Evolutionary conservation across 257 asterid species (phyloP).

Genomic region (Scutellaria baicalensis): DNA sequence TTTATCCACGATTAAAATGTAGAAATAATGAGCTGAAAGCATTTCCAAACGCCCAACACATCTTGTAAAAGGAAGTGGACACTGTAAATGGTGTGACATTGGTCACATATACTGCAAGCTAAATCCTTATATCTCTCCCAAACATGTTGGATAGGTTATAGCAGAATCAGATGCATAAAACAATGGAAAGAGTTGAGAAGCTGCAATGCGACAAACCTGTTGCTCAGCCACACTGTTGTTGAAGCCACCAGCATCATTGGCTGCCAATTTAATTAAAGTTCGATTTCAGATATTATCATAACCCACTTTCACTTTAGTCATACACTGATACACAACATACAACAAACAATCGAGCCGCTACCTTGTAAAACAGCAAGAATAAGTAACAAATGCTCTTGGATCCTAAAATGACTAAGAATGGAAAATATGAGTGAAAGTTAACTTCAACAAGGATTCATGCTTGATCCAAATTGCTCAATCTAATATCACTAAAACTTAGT

Average conservation of each 20-base stretch:
- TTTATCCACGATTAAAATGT: background rate
- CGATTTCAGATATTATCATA: conserved; percentile 5
- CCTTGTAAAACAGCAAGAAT: background rate
- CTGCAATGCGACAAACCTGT: conserved; percentile 57
- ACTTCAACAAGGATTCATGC: conserved; percentile 1
- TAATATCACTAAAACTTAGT: background rate
- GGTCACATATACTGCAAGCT: background rate
- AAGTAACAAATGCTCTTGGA: background rate
- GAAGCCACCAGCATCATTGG: conserved; percentile 91
- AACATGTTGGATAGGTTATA: background rate
- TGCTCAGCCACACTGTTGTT: conserved; percentile 93
- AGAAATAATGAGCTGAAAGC: background rate
- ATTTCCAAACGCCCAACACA: conserved; percentile 6
- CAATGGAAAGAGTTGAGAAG: conserved; percentile 3
- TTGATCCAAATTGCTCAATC: conserved; percentile 10
- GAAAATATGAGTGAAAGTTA: background rate
- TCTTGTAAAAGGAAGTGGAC: conserved; percentile 4
- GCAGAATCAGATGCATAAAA: background rate
- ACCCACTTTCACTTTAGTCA: conserved; percentile 10
- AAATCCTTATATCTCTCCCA: background rate
- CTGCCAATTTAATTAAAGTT: conserved; percentile 45
- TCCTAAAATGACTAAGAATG: background rate
- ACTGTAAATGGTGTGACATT: background rate
- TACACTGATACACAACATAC: background rate
- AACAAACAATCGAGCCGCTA: background rate